Evolutionary conservation across 805 yeast genomes (phyloP).

Genomic region (Pichia manshurica): DNA sequence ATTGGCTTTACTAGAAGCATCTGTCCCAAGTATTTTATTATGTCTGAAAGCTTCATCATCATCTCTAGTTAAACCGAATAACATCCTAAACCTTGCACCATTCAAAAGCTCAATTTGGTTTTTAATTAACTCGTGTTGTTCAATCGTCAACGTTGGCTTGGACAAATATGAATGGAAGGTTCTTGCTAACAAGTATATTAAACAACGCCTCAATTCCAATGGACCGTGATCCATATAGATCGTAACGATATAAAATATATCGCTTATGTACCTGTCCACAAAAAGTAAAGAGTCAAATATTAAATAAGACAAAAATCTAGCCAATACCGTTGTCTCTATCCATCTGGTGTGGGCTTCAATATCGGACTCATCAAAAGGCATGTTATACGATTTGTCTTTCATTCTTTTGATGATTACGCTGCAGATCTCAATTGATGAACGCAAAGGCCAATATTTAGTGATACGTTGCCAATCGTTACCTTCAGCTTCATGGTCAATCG

Average conservation of each 20-base stretch:
- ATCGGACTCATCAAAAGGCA: conserved; percentile 41
- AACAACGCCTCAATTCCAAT: conserved; percentile 51
- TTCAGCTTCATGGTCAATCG: conserved; percentile 73
- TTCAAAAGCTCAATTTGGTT: conserved; percentile 42
- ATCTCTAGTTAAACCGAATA: conserved; percentile 64
- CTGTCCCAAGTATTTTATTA: conserved; percentile 22
- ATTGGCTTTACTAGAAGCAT: conserved; percentile 36
- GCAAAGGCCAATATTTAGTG: conserved; percentile 53
- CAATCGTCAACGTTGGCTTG: conserved; percentile 44
- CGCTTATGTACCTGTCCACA: conserved; percentile 64
- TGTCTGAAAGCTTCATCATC: conserved; percentile 27
- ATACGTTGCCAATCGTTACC: conserved; percentile 62
- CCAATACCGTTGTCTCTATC: conserved; percentile 66
- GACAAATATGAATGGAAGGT: conserved; percentile 63
- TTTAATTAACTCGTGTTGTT: conserved; percentile 38
- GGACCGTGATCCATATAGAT: conserved; percentile 50
- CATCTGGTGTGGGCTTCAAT: conserved; percentile 51
- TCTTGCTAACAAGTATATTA: conserved; percentile 59
- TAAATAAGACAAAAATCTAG: conserved; percentile 55
- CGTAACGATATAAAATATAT: conserved; percentile 61
- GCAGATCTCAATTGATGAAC: conserved; percentile 70
- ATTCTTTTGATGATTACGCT: conserved; percentile 57
- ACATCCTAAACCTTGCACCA: conserved; percentile 61
- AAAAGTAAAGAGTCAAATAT: conserved; percentile 64
- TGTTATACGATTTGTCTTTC: conserved; percentile 45